phyloP scores from a whole-genome alignment of 805 yeast species.

The Spathaspora passalidarum region DNA sequence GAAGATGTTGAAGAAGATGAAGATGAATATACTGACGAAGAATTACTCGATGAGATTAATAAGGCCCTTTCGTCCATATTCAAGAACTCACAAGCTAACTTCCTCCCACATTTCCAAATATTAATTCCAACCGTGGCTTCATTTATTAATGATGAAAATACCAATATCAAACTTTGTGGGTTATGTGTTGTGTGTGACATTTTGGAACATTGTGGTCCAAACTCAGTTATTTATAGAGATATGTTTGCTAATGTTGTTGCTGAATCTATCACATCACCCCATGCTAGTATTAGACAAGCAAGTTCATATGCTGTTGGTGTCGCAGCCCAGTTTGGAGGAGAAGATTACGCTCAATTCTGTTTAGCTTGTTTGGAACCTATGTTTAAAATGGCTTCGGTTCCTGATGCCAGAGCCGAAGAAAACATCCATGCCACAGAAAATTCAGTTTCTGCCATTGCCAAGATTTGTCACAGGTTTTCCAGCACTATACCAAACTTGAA shows the following conservation, averaged over 20 bases:
- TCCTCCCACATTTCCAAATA: conserved; percentile 62
- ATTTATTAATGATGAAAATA: conserved; percentile 62
- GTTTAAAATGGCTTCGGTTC: conserved; percentile 66
- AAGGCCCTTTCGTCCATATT: conserved; percentile 70
- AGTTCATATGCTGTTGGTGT: conserved; percentile 83
- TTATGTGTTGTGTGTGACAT: conserved; percentile 77
- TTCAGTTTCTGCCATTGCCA: conserved; percentile 78
- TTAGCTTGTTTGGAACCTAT: conserved; percentile 72
- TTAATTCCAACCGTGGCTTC: conserved; percentile 62
- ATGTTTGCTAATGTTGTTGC: conserved; percentile 61
- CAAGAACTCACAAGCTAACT: conserved; percentile 54
- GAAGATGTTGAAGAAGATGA: conserved; percentile 86
- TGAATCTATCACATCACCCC: conserved; percentile 62
- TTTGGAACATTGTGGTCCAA: conserved; percentile 74
- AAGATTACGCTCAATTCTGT: conserved; percentile 55
- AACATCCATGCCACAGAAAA: conserved; percentile 86
- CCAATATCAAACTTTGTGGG: conserved; percentile 72
- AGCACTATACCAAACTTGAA: conserved; percentile 57
- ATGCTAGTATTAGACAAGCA: conserved; percentile 78
- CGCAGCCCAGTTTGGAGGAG: conserved; percentile 80
- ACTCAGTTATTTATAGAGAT: conserved; percentile 61
- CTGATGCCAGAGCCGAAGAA: conserved; percentile 84
- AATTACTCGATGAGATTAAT: conserved; percentile 80
- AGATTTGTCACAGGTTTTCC: conserved; percentile 68
- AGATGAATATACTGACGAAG: conserved; percentile 86